Conservation (phyloP, 1,284 basidiomycete species). For the Peniophora sp. region DNA sequence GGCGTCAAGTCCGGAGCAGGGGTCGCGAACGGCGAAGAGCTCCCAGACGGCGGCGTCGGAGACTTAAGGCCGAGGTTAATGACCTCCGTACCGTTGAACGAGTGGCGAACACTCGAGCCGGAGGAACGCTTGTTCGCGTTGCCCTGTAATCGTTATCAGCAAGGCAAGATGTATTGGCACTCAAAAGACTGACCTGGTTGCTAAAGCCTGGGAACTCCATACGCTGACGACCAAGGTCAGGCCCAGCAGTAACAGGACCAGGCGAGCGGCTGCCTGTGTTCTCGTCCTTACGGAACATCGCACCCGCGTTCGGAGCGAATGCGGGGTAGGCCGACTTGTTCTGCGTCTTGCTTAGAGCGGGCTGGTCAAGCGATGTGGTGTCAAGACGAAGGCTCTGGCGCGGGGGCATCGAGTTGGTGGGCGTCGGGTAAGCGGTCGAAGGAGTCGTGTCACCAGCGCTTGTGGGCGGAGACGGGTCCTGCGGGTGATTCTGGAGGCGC, state of each 20-base stretch:
- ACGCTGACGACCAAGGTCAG: slow-evolving; percentile 69
- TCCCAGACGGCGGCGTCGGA: slow-evolving; percentile 38
- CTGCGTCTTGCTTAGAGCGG: slow-evolving; percentile 49
- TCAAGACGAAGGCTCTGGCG: slow-evolving; percentile 59
- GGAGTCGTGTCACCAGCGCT: slow-evolving; percentile 34
- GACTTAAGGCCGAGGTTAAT: slow-evolving; percentile 44
- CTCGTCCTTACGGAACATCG: slow-evolving; percentile 57
- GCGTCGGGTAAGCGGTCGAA: slow-evolving; percentile 27
- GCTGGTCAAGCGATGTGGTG: slow-evolving; percentile 53
- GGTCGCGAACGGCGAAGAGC: slow-evolving; percentile 41
- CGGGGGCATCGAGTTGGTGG: slow-evolving; percentile 37
- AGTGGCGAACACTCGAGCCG: slow-evolving; percentile 55
- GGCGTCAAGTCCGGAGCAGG: slow-evolving; percentile 20
- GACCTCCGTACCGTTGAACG: slow-evolving; percentile 63
- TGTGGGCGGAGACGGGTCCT: slow-evolving; percentile 36
- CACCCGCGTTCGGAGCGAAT: slow-evolving; percentile 58
- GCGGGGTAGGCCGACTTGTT: slow-evolving; percentile 80
- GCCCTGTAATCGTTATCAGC: no score
- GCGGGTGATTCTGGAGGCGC: slow-evolving; percentile 61
- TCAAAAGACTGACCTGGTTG: no score
- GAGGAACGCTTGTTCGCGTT: slow-evolving; percentile 41
- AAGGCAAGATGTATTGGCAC: no score
- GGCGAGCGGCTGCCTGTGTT: slow-evolving; percentile 58
- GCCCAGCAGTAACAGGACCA: slow-evolving; percentile 72
- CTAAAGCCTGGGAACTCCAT: slow-evolving; percentile 64